Evolutionary conservation across 352 stramenopile species (phyloP).

Genomic region (Pythium aristosporum): DNA sequence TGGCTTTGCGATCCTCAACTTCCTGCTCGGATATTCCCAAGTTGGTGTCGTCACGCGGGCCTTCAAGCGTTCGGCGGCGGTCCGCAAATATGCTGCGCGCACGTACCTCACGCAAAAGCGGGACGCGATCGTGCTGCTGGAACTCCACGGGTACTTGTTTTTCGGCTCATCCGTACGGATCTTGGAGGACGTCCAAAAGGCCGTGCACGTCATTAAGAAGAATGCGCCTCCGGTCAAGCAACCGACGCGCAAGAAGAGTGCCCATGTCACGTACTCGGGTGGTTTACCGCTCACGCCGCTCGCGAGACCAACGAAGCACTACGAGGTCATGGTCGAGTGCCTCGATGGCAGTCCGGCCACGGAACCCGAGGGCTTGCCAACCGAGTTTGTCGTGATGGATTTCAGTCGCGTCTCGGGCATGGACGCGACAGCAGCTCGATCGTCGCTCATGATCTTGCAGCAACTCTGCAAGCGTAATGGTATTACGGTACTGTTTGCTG

Average conservation of each 20-base stretch:
- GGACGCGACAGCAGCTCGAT: constrained; percentile 83
- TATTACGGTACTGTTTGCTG: constrained; percentile 71
- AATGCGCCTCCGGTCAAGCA: constrained; percentile 17
- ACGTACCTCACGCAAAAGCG: constrained; percentile 62
- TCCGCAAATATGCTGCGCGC: constrained; percentile 66
- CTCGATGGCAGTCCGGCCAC: constrained; percentile 60
- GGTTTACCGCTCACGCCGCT: constrained; percentile 56
- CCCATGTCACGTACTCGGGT: constrained; percentile 12
- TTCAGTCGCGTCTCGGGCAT: constrained; percentile 87
- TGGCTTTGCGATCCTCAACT: constrained; percentile 84
- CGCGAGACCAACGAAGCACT: constrained; percentile 25
- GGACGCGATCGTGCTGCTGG: constrained; percentile 73
- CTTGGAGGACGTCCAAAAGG: constrained; percentile 76
- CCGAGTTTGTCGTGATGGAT: constrained; percentile 88
- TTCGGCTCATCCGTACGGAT: constrained; percentile 86
- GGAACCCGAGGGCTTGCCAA: constrained; percentile 55
- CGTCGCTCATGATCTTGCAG: constrained; percentile 82
- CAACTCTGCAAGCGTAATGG: constrained; percentile 72
- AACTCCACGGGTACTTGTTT: constrained; percentile 85
- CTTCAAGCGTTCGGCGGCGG: constrained; percentile 54
- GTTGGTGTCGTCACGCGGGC: constrained; percentile 68
- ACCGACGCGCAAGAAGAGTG: constrained; percentile 9
- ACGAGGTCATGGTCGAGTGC: constrained; percentile 62
- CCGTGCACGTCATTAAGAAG: constrained; percentile 60
- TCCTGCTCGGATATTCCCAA: constrained; percentile 76